phyloP scores from a whole-genome alignment of 768 basidiomycete species.

The Hirschioporus abietinus region DNA sequence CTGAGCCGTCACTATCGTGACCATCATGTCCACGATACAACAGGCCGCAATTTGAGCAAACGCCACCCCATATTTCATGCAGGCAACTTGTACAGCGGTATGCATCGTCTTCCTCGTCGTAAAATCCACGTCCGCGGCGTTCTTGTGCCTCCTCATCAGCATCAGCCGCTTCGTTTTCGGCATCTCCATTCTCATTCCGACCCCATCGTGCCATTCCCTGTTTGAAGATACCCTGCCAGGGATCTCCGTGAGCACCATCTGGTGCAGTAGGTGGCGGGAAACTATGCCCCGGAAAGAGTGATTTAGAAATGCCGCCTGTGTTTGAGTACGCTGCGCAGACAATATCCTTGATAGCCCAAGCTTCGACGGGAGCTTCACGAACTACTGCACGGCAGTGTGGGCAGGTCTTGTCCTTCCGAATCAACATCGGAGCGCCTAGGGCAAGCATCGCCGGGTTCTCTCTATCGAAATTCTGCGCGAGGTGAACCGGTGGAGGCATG shows the following conservation, averaged over 20 bases:
- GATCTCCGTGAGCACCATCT: conserved; percentile 35
- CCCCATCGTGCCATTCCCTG: conserved; percentile 10
- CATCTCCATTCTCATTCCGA: no score
- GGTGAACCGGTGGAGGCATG: conserved; percentile 11
- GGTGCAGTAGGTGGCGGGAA: conserved; percentile 16
- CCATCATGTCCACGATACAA: conserved; percentile 31
- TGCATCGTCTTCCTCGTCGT: conserved; percentile 70
- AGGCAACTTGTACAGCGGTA: conserved; percentile 71
- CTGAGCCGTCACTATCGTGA: background rate
- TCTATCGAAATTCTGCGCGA: conserved; percentile 15
- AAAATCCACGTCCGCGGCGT: conserved; percentile 24
- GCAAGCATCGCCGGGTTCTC: conserved; percentile 20
- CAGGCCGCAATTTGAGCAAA: conserved; percentile 58
- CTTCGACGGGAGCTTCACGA: conserved; percentile 39
- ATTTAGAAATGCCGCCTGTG: background rate
- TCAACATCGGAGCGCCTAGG: conserved; percentile 6
- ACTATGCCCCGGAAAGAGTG: background rate
- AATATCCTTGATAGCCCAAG: conserved; percentile 44
- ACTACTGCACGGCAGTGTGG: conserved; percentile 42
- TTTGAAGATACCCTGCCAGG: conserved; percentile 64
- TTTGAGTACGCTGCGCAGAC: conserved; percentile 38
- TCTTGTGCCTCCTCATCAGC: conserved; percentile 18
- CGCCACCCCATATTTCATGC: conserved; percentile 72
- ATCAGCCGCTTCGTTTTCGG: conserved; percentile 3
- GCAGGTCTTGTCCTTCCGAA: conserved; percentile 30